Base-by-base conservation (phyloP, 2,329 filamentous ascomycete genomes). In the Pseudogymnoascus sp. region DNA sequence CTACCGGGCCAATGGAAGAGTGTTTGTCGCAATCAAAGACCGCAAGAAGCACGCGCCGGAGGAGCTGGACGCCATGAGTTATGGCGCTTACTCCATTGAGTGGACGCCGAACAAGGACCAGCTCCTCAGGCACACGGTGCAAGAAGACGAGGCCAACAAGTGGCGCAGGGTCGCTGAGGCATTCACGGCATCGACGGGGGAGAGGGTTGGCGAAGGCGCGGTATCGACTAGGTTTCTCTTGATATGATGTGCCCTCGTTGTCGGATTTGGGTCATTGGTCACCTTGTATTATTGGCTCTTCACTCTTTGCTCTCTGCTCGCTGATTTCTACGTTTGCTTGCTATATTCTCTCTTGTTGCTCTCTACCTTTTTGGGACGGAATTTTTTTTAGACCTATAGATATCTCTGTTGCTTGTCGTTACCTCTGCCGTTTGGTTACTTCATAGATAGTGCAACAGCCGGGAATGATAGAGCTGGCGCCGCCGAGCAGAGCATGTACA, bases 1-100 rank as follows among this genome's bases (percentile, higher is more conserved):
- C 8, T 73, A 70, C 18, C 65, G 65, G 8, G 60, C 68, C 2
- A 44, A 68, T 12, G 70, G 71, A n/a, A 62, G 61, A 66, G 12
- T 74, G 70, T 36, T 62, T 71, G 25, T 69, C 67, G 1, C 60
- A 71, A 10, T 63, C 40, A 6, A 53, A 70, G 34, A 68, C 68
- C 12, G 62, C 59, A 11, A 68, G 65, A 36, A 56, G 59, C 6
- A 37, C 56, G 18, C 31, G 23, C 4, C 56, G 21, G 44, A 44
- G 44, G 28, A 62, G 23, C 59, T 63, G 28, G 62, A 60, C 21
- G 10, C 12, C 14, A 42, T 65, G 34, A 50, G 63, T 31, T 18
- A 23, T 59, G 36, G 28, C 8, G 3, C 11, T 7, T 5, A 21
- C 5, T 34, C 50, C 11, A 64, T 18, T 65, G 70, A 1, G 28